A percentile compares a stretch with the other conserved stretches of the same genome.
These are phyloP conservation scores for Martensiomyces pterosporus DNA, from an alignment of 192 early-diverging fungal species.

Conservation along the genomic window DNA sequence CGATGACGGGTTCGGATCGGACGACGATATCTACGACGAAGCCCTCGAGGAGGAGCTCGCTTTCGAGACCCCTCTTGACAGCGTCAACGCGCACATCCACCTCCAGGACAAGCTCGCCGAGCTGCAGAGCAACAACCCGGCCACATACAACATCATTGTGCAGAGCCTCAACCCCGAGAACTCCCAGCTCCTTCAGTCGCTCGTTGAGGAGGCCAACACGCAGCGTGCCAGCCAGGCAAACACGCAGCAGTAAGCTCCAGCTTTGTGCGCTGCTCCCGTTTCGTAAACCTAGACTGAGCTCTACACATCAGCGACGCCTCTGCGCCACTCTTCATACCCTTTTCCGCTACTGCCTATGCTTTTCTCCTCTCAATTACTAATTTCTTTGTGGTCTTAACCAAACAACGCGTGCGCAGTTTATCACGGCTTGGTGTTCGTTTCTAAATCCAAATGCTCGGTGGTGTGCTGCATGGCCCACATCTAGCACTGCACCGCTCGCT, in stretches of 20 bases:
- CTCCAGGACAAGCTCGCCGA: constrained; percentile 63
- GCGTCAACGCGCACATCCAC: constrained; percentile 66
- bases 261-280: background rate
- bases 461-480: too few species aligned
- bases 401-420: too few species aligned
- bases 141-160: constrained; percentile 28
- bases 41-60: constrained; percentile 69
- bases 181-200: constrained; percentile 36
- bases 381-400: too few species aligned
- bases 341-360: too few species aligned
- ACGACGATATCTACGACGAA: constrained; percentile 56
- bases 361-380: too few species aligned
- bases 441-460: too few species aligned
- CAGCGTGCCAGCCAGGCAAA: constrained; percentile 18
- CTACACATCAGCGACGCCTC: too few species aligned
- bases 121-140: constrained; percentile 33
- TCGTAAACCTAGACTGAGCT: too few species aligned
- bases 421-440: too few species aligned
- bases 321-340: too few species aligned
- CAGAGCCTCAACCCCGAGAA: constrained; percentile 38
- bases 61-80: constrained; percentile 75
- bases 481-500: too few species aligned
- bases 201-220: constrained; percentile 40
- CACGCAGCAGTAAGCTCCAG: background rate
- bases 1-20: constrained; percentile 25